These are phyloP conservation scores for Exobasidium rhododendri DNA, from an alignment of 1,284 basidiomycete genomes.

Conservation along the genomic window DNA sequence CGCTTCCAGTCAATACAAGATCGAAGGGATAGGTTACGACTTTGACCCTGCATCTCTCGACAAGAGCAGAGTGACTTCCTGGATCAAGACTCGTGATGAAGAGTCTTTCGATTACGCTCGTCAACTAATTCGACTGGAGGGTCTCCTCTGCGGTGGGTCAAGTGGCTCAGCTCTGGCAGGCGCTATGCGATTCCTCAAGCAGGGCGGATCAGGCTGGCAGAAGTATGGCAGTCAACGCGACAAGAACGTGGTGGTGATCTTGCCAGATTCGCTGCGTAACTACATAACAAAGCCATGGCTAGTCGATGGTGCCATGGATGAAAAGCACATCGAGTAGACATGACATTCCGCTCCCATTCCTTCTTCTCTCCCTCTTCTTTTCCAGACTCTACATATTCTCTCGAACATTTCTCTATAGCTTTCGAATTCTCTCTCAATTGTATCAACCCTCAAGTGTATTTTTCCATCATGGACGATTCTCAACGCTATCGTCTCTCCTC, in stretches of 20 bases:
- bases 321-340: conserved; percentile 10
- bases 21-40: conserved; percentile 81
- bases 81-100: conserved; percentile 82
- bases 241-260: conserved; percentile 80
- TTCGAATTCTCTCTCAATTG: background rate
- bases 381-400: background rate
- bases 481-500: conserved; percentile 5
- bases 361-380: background rate
- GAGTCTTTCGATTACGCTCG: conserved; percentile 76
- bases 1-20: conserved; percentile 67
- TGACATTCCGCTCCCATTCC: background rate
- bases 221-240: conserved; percentile 67
- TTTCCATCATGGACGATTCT: background rate
- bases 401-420: background rate
- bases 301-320: conserved; percentile 32
- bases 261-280: conserved; percentile 89
- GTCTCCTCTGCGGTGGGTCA: conserved; percentile 85
- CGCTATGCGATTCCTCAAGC: conserved; percentile 71
- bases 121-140: conserved; percentile 79
- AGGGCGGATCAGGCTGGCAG: conserved; percentile 63
- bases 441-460: background rate
- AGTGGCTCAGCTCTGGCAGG: conserved; percentile 80
- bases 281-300: conserved; percentile 79
- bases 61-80: conserved; percentile 56
- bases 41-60: conserved; percentile 44